Percentiles rank a stretch among this genome's conserved stretches.
Conservation (phyloP, 73 alveolate genomes). For the Halteria grandinella region DNA sequence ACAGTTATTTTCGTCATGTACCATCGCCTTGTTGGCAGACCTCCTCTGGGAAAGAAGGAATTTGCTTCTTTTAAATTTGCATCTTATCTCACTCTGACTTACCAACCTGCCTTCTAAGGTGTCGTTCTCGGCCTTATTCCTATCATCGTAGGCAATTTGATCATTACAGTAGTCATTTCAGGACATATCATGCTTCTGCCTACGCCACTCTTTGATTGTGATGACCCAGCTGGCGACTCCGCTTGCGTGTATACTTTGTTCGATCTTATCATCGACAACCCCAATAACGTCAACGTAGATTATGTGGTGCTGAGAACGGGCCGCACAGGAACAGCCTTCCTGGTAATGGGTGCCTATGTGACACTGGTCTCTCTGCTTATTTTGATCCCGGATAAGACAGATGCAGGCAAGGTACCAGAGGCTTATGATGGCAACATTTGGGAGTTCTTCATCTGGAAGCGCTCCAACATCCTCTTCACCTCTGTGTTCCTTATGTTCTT, state of each 20-base stretch:
- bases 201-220: slow-evolving; percentile 58
- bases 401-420: slow-evolving; percentile 69
- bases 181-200: slow-evolving; percentile 69
- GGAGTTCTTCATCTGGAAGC: slow-evolving; percentile 84
- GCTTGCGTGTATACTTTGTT: slow-evolving; percentile 64
- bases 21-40: slow-evolving; percentile 68
- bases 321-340: slow-evolving; percentile 78
- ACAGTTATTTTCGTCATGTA: slow-evolving; percentile 64
- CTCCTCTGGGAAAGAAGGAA: slow-evolving; percentile 38
- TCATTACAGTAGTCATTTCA: slow-evolving; percentile 64
- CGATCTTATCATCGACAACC: slow-evolving; percentile 65
- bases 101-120: slow-evolving; percentile 77
- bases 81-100: slow-evolving; percentile 70
- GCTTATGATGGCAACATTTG: slow-evolving; percentile 87
- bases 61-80: slow-evolving; percentile 73
- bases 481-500: slow-evolving; percentile 69
- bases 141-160: slow-evolving; percentile 40
- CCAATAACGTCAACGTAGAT: slow-evolving; percentile 55
- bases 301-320: slow-evolving; percentile 73
- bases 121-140: slow-evolving; percentile 70
- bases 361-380: slow-evolving; percentile 70
- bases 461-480: slow-evolving; percentile 71
- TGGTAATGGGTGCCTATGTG: slow-evolving; percentile 74
- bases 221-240: slow-evolving; percentile 54
- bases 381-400: slow-evolving; percentile 73